A percentile compares a stretch with the other conserved stretches of the same genome.
These are phyloP conservation scores for Zygotorulaspora mrakii DNA, from an alignment of 1,139 yeast species.

Conservation along the genomic window DNA sequence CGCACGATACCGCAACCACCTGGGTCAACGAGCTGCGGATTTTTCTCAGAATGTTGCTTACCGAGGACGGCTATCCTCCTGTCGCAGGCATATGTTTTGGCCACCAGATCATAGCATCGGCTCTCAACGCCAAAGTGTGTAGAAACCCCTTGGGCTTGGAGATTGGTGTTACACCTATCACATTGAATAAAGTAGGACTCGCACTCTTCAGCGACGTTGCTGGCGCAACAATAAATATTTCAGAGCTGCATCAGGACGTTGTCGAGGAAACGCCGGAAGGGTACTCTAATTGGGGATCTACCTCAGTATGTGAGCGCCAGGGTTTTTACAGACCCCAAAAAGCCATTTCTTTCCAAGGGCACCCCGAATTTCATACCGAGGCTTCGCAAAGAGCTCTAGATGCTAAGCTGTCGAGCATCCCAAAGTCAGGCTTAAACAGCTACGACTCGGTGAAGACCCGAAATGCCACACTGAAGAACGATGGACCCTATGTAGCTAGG, in stretches of 20 bases:
- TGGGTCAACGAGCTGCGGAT: slow-evolving; percentile 47
- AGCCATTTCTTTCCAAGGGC: slow-evolving; percentile 77
- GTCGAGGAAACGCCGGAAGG: slow-evolving; percentile 50
- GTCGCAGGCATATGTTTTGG: slow-evolving; percentile 78
- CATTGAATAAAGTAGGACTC: slow-evolving; percentile 42
- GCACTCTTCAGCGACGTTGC: slow-evolving; percentile 37
- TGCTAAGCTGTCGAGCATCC: not conserved
- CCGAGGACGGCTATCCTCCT: slow-evolving; percentile 37
- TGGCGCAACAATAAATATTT: slow-evolving; percentile 41
- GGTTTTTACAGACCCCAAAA: slow-evolving; percentile 50
- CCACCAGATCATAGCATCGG: slow-evolving; percentile 70
- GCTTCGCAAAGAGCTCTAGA: slow-evolving; percentile 7
- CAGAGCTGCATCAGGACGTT: slow-evolving; percentile 70
- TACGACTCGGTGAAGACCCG: not conserved
- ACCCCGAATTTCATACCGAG: slow-evolving; percentile 68
- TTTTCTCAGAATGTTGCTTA: slow-evolving; percentile 34
- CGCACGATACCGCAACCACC: slow-evolving; percentile 41
- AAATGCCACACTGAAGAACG: not conserved
- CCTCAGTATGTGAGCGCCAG: slow-evolving; percentile 56
- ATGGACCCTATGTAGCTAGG: not conserved
- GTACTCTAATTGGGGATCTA: slow-evolving; percentile 49
- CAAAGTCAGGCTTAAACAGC: not conserved
- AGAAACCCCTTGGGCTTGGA: slow-evolving; percentile 71
- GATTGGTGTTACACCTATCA: slow-evolving; percentile 54
- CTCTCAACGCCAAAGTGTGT: slow-evolving; percentile 58